Conservation (phyloP, 2,329 filamentous ascomycete species). For the Blumeria hordei region DNA sequence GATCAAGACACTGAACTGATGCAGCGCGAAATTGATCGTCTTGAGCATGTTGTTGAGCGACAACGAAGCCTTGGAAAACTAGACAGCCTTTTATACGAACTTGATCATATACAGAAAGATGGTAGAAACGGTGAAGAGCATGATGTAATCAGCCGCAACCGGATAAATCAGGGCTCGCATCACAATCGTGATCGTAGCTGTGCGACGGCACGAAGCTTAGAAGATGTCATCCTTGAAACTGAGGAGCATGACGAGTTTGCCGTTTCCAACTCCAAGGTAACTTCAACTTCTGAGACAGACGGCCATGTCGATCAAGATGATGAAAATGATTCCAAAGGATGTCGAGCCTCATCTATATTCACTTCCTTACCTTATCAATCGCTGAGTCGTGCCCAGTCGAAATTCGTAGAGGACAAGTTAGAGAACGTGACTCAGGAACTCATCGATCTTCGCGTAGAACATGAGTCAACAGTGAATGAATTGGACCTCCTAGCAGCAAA, state of each 20-base stretch:
- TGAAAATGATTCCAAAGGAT: slow-evolving; percentile 16
- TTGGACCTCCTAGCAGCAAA: slow-evolving; percentile 64
- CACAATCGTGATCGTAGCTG: slow-evolving; percentile 30
- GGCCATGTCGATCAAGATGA: slow-evolving; percentile 15
- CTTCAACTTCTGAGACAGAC: slow-evolving; percentile 10
- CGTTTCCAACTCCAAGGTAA: slow-evolving; percentile 4
- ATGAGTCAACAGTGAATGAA: slow-evolving; percentile 61
- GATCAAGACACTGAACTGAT: slow-evolving; percentile 92
- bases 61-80: slow-evolving; percentile 88
- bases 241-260: slow-evolving; percentile 9
- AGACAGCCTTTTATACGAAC: slow-evolving; percentile 73
- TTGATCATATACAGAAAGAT: slow-evolving; percentile 53
- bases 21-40: slow-evolving; percentile 82
- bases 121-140: slow-evolving; percentile 20
- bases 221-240: slow-evolving; percentile 28
- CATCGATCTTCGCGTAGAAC: slow-evolving; percentile 69
- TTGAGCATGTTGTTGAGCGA: slow-evolving; percentile 87
- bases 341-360: slow-evolving; percentile 13
- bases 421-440: slow-evolving; percentile 82
- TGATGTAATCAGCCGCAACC: slow-evolving; percentile 19
- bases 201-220: slow-evolving; percentile 28
- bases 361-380: slow-evolving; percentile 12
- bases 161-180: slow-evolving; percentile 22
- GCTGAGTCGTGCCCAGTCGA: slow-evolving; percentile 54
- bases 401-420: slow-evolving; percentile 76